Percentiles rank a stretch among this genome's conserved stretches.
These are phyloP conservation scores for Zasmidium citrigriseum DNA, from an alignment of 2,329 filamentous ascomycete species.

Conservation along the genomic window DNA sequence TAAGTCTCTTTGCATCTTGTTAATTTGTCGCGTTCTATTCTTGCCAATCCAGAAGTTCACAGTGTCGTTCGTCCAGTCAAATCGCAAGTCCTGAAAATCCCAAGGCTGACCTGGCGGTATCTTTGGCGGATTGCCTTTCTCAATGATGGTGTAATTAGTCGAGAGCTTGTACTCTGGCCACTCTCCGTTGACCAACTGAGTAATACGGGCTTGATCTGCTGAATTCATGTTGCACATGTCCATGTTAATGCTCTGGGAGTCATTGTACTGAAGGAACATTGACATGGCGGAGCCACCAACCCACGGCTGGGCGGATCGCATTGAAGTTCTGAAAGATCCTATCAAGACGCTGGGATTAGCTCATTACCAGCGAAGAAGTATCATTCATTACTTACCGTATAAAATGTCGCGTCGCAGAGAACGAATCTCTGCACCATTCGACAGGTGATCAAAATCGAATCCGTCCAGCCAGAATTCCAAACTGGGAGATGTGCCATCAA, in stretches of 20 bases:
- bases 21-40: conserved; percentile 22
- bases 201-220: conserved; percentile 22
- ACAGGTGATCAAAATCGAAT: conserved; percentile 39
- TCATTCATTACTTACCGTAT: conserved; percentile 40
- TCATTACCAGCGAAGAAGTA: not conserved
- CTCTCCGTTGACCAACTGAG: conserved; percentile 26
- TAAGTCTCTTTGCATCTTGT: conserved; percentile 37
- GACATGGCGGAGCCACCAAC: conserved; percentile 46
- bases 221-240: conserved; percentile 48
- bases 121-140: conserved; percentile 31
- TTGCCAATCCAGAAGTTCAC: conserved; percentile 47
- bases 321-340: conserved; percentile 42
- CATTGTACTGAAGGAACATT: conserved; percentile 50
- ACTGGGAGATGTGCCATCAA: conserved; percentile 20
- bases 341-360: not conserved
- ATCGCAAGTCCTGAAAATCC: conserved; percentile 48
- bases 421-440: conserved; percentile 46
- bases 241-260: conserved; percentile 44
- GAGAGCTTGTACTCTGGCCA: conserved; percentile 30
- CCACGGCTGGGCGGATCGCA: conserved; percentile 42
- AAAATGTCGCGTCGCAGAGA: conserved; percentile 49
- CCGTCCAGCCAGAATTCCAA: conserved; percentile 23
- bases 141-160: conserved; percentile 42
- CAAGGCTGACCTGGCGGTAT: conserved; percentile 41
- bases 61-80: conserved; percentile 49